A percentile compares a stretch with the other conserved stretches of the same genome.
phyloP scores from a whole-genome alignment of 768 basidiomycete genomes.

The Boletus sp. region DNA sequence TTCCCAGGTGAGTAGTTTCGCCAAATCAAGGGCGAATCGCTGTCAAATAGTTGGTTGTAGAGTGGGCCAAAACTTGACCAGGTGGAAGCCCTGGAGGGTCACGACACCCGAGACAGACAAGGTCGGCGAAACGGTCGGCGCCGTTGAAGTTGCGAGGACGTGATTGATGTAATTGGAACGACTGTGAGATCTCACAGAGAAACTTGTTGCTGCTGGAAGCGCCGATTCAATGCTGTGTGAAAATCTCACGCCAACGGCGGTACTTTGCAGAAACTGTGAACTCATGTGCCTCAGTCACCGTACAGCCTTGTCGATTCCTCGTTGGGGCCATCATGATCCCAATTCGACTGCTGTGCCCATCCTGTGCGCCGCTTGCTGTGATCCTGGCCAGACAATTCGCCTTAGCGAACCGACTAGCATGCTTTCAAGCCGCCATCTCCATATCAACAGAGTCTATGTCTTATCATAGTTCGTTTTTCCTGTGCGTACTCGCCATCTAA shows the following conservation, averaged over 20 bases:
- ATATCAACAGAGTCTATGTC: conserved; percentile 16
- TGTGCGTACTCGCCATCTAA: conserved; percentile 6
- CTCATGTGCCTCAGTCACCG: neutral
- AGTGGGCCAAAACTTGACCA: neutral
- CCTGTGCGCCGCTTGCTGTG: conserved; percentile 2
- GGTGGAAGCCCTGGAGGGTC: neutral
- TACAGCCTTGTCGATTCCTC: neutral
- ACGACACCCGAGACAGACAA: neutral
- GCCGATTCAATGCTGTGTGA: conserved; percentile 3
- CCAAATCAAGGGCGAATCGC: neutral
- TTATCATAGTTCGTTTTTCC: conserved; percentile 1
- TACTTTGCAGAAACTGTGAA: neutral
- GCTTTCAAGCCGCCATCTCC: conserved; percentile 5
- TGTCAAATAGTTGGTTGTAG: neutral
- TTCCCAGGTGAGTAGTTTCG: neutral
- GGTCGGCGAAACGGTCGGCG: conserved; percentile 14
- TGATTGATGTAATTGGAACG: too few species aligned
- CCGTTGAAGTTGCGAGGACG: conserved; percentile 12
- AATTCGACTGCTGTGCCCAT: conserved; percentile 8
- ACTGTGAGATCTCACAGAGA: too few species aligned
- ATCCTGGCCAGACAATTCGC: neutral
- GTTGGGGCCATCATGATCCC: neutral
- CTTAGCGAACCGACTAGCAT: neutral
- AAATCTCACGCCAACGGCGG: neutral
- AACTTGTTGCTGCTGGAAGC: too few species aligned